Percentiles rank a stretch among this genome's conserved stretches.
Evolutionary conservation across 257 asterid species (phyloP).

Genomic region (Catharanthus roseus): DNA sequence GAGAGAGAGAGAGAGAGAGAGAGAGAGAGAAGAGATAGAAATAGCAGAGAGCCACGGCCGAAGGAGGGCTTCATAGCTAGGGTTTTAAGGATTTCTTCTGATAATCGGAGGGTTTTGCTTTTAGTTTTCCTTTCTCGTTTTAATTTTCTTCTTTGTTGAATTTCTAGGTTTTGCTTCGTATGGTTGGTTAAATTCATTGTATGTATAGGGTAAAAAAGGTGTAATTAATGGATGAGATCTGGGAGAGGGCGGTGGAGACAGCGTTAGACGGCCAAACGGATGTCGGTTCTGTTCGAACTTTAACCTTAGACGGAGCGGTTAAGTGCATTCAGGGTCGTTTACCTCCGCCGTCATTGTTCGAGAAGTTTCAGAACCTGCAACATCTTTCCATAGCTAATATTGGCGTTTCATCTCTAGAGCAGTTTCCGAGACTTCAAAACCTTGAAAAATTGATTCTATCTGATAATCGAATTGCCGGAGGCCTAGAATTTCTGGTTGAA

Average conservation of each 20-base stretch:
- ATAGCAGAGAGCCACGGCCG: constrained; percentile 9
- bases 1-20: constrained; percentile 9
- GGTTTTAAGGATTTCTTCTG: constrained; percentile 7
- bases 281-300: constrained; percentile 52
- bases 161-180: neutral
- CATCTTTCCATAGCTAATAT: constrained; percentile 84
- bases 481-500: constrained; percentile 67
- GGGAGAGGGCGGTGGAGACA: constrained; percentile 93
- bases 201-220: constrained; percentile 10
- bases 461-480: constrained; percentile 86
- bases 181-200: neutral
- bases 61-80: constrained; percentile 10
- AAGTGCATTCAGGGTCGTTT: constrained; percentile 92
- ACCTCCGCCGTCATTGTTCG: constrained; percentile 84
- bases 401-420: constrained; percentile 80
- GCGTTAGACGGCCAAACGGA: constrained; percentile 87
- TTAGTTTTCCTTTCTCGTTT: neutral
- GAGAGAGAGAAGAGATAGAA: constrained; percentile 25
- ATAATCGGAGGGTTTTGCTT: constrained; percentile 4
- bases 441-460: constrained; percentile 72
- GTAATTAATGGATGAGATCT: constrained; percentile 74
- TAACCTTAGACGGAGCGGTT: constrained; percentile 88
- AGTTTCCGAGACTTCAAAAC: constrained; percentile 66
- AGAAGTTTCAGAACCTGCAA: constrained; percentile 74
- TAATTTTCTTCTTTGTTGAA: neutral